Conservation (phyloP, 495 filamentous ascomycete species). For the Aspergillus nanangensis region DNA sequence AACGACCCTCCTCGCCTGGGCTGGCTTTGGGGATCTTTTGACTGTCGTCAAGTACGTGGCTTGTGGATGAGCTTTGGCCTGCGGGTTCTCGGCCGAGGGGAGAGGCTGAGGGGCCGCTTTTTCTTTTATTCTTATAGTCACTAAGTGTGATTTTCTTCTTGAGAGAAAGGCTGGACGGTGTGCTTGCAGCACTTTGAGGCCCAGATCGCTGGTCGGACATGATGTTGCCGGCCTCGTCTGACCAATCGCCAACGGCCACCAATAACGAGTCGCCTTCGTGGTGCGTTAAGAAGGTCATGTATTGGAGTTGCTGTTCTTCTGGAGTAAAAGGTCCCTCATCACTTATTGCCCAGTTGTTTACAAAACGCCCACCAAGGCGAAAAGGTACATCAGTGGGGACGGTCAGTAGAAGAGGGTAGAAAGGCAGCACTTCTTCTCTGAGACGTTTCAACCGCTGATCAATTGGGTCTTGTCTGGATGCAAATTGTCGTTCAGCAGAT, state of each 20-base stretch:
- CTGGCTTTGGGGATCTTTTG: slow-evolving; percentile 15
- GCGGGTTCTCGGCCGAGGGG: slow-evolving; percentile 17
- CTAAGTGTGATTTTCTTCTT: slow-evolving; percentile 49
- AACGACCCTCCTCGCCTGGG: slow-evolving; percentile 12
- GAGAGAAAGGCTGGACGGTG: slow-evolving; percentile 20
- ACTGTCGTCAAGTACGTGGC: slow-evolving; percentile 15
- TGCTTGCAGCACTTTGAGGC: slow-evolving; percentile 31
- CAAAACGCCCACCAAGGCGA: slow-evolving; percentile 31
- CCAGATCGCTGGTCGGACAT: slow-evolving; percentile 35
- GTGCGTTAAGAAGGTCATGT: slow-evolving; percentile 51
- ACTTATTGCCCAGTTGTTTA: slow-evolving; percentile 47
- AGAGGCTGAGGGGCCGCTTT: slow-evolving; percentile 19
- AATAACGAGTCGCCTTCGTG: slow-evolving; percentile 43
- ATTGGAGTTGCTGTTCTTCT: slow-evolving; percentile 50
- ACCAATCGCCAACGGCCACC: slow-evolving; percentile 48
- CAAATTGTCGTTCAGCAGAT: slow-evolving; percentile 14
- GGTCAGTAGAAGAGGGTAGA: slow-evolving; percentile 46
- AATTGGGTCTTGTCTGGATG: slow-evolving; percentile 28
- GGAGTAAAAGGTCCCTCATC: slow-evolving; percentile 40
- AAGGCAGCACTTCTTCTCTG: slow-evolving; percentile 42
- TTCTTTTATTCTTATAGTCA: slow-evolving; percentile 47
- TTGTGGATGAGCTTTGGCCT: slow-evolving; percentile 12
- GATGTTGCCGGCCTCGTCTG: slow-evolving; percentile 44
- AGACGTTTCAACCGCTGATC: slow-evolving; percentile 40
- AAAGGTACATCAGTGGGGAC: slow-evolving; percentile 42